A percentile compares a stretch with the other conserved stretches of the same genome.
Evolutionary conservation across 371 early-diverging fungal species (phyloP).

Genomic region (Mycotypha africana): DNA sequence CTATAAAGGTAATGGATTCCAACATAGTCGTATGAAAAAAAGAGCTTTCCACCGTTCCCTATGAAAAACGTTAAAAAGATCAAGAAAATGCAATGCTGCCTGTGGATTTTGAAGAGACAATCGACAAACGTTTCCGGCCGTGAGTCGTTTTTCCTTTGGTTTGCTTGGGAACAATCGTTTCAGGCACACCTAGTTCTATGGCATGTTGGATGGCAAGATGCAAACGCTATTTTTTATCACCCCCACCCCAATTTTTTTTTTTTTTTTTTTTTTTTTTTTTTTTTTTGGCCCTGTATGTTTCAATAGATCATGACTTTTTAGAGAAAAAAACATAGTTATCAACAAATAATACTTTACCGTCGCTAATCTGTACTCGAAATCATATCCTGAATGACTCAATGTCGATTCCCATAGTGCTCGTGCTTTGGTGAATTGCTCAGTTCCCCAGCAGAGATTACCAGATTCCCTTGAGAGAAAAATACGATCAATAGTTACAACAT

Average conservation of each 20-base stretch:
- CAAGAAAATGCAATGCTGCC: conserved; percentile 4
- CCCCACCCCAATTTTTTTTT: background rate
- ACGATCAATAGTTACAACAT: background rate
- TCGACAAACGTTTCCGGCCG: conserved; percentile 39
- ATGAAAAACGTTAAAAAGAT: too few relatives aligned
- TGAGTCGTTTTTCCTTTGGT: conserved; percentile 33
- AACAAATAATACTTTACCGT: conserved; percentile 33
- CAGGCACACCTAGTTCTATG: conserved; percentile 36
- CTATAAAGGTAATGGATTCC: too few relatives aligned
- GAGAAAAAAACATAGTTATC: too few relatives aligned
- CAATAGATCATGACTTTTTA: too few relatives aligned
- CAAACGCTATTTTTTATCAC: conserved; percentile 23
- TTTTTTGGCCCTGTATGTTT: background rate
- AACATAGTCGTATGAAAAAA: too few relatives aligned
- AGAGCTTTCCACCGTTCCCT: too few relatives aligned
- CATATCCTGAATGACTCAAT: conserved; percentile 38
- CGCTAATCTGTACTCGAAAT: conserved; percentile 52
- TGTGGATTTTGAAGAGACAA: conserved; percentile 14
- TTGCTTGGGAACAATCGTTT: conserved; percentile 17
- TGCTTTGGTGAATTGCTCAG: conserved; percentile 40
- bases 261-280: background rate
- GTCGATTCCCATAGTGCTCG: conserved; percentile 50
- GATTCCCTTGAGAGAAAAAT: too few relatives aligned
- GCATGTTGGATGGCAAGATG: conserved; percentile 45
- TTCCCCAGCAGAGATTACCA: conserved; percentile 50